Evolutionary conservation across 202 grass and related monocot genomes (phyloP), one percentile per base, ranked within the genome.

Genomic region (Carex sylvatica): DNA sequence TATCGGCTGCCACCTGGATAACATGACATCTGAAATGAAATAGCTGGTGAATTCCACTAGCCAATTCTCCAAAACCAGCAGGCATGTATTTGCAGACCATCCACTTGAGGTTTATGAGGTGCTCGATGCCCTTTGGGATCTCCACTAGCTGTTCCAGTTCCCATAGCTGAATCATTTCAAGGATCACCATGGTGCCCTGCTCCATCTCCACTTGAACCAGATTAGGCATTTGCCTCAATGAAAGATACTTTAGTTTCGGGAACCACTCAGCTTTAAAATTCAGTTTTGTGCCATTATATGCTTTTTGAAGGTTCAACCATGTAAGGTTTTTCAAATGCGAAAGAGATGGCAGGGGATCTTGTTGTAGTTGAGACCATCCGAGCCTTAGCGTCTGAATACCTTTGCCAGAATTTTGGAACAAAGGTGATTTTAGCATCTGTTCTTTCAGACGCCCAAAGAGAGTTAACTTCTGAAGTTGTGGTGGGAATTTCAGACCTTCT

Each of bases 41-140:
- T 11, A 66, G 18, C 36, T 81, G 6, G 60, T 63, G 38, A 30
- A 51, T 61, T 61, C 60, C 60, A 4, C 7, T 51, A 42, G 13
- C 2, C 36, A 64, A 65, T n/a, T 54, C 60, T 64, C 36, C 54
- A 81, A 65, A 65, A 47, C 40, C 53, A 64, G 16, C 56, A 16
- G 58, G 54, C 65, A 84, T 52, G 66, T 61, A 33, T 59, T 14
- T 18, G 6, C 65, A 63, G 4, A 15, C 36, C 20, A 86, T 36
- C 26, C 9, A 28, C 65, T 81, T 84, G 9, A 94, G 79, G 20
- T 80, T 86, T 2, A 0, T 16, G 59, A 88, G 78, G 3, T 38
- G 46, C 15, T 87, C 70, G 4, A 90, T 84, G 36, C 92, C 90
- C 38, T 72, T 12, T 52, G 92, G 88, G 9, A 94, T 80, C n/a